These are phyloP conservation scores for Cicer cuneatum DNA, from an alignment of 306 rosid species.

Conservation along the genomic window DNA sequence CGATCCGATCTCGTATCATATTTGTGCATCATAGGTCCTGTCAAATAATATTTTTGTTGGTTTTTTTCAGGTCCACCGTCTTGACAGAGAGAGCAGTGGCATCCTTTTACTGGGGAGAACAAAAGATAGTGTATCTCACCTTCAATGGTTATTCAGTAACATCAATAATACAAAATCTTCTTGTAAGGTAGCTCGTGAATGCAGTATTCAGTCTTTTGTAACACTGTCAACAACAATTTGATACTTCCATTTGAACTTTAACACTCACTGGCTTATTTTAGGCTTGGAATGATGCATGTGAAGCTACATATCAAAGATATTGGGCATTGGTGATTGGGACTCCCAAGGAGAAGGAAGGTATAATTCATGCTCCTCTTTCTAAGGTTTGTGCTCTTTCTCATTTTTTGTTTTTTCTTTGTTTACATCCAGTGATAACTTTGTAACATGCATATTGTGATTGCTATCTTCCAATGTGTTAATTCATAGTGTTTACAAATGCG, in stretches of 20 bases:
- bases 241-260: conserved; percentile 21
- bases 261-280: conserved; percentile 38
- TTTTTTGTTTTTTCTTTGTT: conserved; percentile 15
- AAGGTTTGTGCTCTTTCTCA: conserved; percentile 63
- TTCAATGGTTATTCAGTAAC: conserved; percentile 76
- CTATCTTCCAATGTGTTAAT: conserved; percentile 25
- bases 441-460: conserved; percentile 29
- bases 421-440: conserved; percentile 30
- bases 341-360: conserved; percentile 85
- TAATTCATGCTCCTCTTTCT: conserved; percentile 82
- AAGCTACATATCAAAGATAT: conserved; percentile 76
- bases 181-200: conserved; percentile 58
- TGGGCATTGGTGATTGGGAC: conserved; percentile 95
- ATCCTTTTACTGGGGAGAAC: conserved; percentile 82
- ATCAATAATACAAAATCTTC: conserved; percentile 61
- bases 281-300: conserved; percentile 87
- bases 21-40: not conserved
- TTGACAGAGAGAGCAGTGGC: conserved; percentile 93
- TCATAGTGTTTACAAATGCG: conserved; percentile 24
- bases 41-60: not conserved
- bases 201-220: not conserved
- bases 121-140: conserved; percentile 71
- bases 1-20: too few relatives aligned
- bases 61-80: conserved; percentile 81
- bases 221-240: conserved; percentile 9